Evolutionary conservation across 495 filamentous ascomycete species (phyloP).

Genomic region (Penicillium lagena): DNA sequence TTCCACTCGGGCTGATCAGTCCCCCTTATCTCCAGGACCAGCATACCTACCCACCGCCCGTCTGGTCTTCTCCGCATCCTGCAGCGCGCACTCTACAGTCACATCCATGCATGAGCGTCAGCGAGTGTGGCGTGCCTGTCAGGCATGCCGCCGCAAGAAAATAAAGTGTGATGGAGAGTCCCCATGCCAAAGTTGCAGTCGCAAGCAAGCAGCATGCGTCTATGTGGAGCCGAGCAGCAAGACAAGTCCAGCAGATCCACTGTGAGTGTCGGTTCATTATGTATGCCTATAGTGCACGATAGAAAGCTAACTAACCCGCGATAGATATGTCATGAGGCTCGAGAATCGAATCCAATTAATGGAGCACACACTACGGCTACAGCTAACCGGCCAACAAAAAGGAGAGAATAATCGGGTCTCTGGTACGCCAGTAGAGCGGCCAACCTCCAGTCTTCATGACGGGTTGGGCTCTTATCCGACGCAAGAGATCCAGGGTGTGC

Average conservation of each 20-base stretch:
- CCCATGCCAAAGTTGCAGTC: constrained; percentile 12
- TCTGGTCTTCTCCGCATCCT: too few species aligned
- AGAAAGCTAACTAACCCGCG: background rate
- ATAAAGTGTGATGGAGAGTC: constrained; percentile 14
- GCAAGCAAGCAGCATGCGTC: constrained; percentile 7
- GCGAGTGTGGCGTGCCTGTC: constrained; percentile 26
- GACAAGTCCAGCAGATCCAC: constrained; percentile 8
- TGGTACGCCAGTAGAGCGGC: too few species aligned
- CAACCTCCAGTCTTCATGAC: background rate
- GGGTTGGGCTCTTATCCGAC: background rate
- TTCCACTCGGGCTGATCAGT: too few species aligned
- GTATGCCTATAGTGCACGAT: background rate
- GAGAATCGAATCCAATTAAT: constrained; percentile 4
- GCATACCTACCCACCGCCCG: too few species aligned
- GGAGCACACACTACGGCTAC: constrained; percentile 2
- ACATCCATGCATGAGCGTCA: constrained; percentile 13
- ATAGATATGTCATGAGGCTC: constrained; percentile 5
- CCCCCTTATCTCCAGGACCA: too few species aligned
- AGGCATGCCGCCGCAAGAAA: constrained; percentile 14
- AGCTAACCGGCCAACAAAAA: background rate
- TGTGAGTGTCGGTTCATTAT: constrained; percentile 1
- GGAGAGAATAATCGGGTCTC: background rate
- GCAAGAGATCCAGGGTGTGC: too few species aligned
- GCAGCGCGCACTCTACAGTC: too few species aligned
- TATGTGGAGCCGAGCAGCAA: constrained; percentile 5